Percentiles rank a stretch among this genome's conserved stretches.
phyloP scores from a whole-genome alignment of 352 stramenopile genomes.

The Pythium aristosporum region DNA sequence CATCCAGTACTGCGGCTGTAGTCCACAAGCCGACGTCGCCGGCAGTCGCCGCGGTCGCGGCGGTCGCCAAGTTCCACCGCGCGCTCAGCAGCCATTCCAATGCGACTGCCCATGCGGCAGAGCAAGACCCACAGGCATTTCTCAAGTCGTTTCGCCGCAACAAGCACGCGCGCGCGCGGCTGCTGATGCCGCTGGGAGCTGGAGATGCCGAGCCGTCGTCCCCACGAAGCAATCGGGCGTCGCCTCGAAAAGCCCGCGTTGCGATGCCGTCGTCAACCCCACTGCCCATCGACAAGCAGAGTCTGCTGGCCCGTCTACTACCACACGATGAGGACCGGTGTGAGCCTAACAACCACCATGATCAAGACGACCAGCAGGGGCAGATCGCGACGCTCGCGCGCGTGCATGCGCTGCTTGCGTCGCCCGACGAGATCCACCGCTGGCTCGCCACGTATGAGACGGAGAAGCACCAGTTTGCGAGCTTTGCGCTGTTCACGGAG shows the following conservation, averaged over 20 bases:
- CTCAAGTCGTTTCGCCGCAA: conserved; percentile 54
- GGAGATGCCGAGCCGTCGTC: conserved; percentile 22
- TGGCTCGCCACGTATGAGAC: conserved; percentile 75
- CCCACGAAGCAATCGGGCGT: conserved; percentile 14
- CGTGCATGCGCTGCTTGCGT: conserved; percentile 41
- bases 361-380: background rate
- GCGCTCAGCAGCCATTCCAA: background rate
- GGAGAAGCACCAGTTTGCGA: conserved; percentile 65
- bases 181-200: conserved; percentile 39
- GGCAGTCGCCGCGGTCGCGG: background rate
- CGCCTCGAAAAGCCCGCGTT: background rate
- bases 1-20: no score
- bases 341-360: background rate
- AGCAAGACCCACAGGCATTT: conserved; percentile 22
- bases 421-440: conserved; percentile 43
- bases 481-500: conserved; percentile 77
- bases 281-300: conserved; percentile 18
- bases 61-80: conserved; percentile 13
- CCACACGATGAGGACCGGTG: background rate
- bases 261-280: background rate
- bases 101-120: background rate
- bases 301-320: background rate
- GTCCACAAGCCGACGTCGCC: background rate
- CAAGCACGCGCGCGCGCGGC: conserved; percentile 40
- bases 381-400: conserved; percentile 41